A percentile compares a stretch with the other conserved stretches of the same genome.
phyloP scores from a whole-genome alignment of 2,329 filamentous ascomycete species.

The Dactylonectria estremocensis region DNA sequence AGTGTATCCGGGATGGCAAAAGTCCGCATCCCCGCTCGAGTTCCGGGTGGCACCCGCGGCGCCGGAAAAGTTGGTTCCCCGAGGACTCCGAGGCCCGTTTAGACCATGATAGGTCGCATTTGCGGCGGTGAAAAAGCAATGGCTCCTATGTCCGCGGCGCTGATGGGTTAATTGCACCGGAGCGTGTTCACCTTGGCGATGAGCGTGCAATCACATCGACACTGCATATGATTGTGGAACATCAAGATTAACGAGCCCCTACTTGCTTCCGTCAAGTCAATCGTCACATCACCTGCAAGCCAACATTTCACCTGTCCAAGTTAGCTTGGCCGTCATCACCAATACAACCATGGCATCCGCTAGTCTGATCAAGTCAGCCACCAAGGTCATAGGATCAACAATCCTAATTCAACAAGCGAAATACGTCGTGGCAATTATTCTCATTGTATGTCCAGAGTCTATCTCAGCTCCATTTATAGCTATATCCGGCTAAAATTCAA shows the following conservation, averaged over 20 bases:
- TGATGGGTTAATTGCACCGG: neutral
- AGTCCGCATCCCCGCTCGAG: neutral
- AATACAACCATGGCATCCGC: neutral
- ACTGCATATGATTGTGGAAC: neutral
- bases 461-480: neutral
- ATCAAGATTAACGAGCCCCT: neutral
- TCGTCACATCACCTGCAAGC: neutral
- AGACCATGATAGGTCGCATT: neutral
- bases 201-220: rapidly evolving
- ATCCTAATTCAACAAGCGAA: neutral
- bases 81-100: neutral
- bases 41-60: neutral
- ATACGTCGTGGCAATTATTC: neutral
- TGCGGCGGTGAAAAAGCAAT: neutral
- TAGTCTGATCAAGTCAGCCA: neutral
- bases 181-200: neutral
- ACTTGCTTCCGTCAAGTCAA: neutral
- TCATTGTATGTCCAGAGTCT: neutral
- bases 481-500: neutral
- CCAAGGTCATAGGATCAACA: neutral
- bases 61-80: neutral
- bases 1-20: neutral
- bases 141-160: neutral
- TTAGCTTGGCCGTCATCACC: neutral
- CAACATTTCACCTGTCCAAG: neutral